These are phyloP conservation scores for Nothophaeocryptopus gaeumannii DNA, from an alignment of 2,329 filamentous ascomycete genomes.

Conservation along the genomic window DNA sequence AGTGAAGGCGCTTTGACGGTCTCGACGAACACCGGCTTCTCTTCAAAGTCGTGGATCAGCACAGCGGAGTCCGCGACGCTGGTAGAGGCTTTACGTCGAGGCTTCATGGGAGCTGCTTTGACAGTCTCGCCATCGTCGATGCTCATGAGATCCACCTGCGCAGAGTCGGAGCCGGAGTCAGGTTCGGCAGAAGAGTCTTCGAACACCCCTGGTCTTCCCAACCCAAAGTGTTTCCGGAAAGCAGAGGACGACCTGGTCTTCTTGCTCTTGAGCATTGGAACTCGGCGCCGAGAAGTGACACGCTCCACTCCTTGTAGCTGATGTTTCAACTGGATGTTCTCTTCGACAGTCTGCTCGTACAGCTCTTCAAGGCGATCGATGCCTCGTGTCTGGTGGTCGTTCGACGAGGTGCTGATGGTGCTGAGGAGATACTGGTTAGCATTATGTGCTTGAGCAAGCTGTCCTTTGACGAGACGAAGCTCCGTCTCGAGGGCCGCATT, in stretches of 20 bases:
- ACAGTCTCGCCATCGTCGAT: not conserved
- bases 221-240: not conserved
- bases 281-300: not conserved
- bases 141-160: conserved; percentile 4
- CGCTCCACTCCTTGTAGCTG: not conserved
- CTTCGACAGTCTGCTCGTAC: conserved; percentile 4
- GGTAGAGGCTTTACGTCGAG: not conserved
- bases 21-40: not conserved
- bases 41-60: not conserved
- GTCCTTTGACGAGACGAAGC: conserved; percentile 25
- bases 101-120: not conserved
- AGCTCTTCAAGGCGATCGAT: conserved; percentile 6
- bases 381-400: not conserved
- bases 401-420: conserved; percentile 3
- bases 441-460: conserved; percentile 24
- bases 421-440: conserved; percentile 22
- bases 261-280: not conserved
- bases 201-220: not conserved
- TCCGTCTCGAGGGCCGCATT: conserved; percentile 28
- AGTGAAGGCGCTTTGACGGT: not conserved
- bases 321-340: conserved; percentile 9
- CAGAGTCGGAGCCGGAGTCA: not conserved
- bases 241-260: not conserved
- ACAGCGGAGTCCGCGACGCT: not conserved
- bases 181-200: not conserved